A percentile compares a stretch with the other conserved stretches of the same genome.
These are phyloP conservation scores for Cadophora sp. DNA, from an alignment of 2,329 filamentous ascomycete genomes.

Conservation along the genomic window DNA sequence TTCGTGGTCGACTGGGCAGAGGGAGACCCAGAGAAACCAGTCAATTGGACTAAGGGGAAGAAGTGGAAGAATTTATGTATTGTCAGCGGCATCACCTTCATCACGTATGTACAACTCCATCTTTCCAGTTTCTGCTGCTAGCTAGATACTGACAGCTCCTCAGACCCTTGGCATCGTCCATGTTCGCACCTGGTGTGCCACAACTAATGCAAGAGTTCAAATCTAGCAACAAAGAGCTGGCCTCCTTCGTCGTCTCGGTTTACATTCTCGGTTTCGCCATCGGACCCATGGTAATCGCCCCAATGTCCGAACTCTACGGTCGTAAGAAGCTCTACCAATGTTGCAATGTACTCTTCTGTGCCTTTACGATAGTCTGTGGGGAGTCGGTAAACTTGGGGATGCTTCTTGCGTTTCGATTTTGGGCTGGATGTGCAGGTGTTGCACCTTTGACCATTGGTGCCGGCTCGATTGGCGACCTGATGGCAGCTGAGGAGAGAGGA, in stretches of 20 bases:
- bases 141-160: too few relatives aligned
- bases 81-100: too few relatives aligned
- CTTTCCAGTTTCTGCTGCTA: too few relatives aligned
- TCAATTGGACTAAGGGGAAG: too few relatives aligned
- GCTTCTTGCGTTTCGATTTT: conserved; percentile 55
- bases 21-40: too few relatives aligned
- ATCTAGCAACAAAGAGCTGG: conserved; percentile 51
- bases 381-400: conserved; percentile 57
- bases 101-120: too few relatives aligned
- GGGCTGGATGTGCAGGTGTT: conserved; percentile 53
- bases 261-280: conserved; percentile 68
- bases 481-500: too few relatives aligned
- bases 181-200: conserved; percentile 57
- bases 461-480: too few relatives aligned
- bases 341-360: conserved; percentile 65
- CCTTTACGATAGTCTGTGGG: conserved; percentile 70
- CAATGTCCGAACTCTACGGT: conserved; percentile 70
- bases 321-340: conserved; percentile 60
- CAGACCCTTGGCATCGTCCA: conserved; percentile 54
- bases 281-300: conserved; percentile 62
- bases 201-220: conserved; percentile 56
- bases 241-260: conserved; percentile 64
- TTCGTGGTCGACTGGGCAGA: too few relatives aligned
- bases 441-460: not conserved
- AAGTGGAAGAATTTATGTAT: too few relatives aligned